phyloP scores from a whole-genome alignment of 2,329 filamentous ascomycete species.

The Calonectria montana region DNA sequence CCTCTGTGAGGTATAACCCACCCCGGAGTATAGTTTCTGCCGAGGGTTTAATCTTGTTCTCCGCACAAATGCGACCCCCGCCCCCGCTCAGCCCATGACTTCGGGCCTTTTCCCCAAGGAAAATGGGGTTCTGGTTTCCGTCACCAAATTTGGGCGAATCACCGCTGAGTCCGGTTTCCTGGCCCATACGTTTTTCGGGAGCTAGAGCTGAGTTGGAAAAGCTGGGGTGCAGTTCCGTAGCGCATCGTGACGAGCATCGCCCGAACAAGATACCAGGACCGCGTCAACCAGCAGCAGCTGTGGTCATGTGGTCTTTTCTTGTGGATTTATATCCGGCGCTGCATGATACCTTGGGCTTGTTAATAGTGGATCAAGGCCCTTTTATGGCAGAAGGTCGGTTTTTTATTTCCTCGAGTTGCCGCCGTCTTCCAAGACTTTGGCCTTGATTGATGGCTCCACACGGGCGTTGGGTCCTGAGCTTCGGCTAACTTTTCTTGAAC shows the following conservation, averaged over 20 bases:
- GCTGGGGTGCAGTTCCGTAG: background rate
- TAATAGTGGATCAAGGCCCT: background rate
- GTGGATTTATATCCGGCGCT: background rate
- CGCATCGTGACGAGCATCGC: background rate
- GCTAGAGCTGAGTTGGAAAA: conserved; percentile 16
- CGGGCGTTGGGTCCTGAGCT: background rate
- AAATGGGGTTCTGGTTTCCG: background rate
- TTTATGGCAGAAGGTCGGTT: background rate
- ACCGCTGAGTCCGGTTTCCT: background rate
- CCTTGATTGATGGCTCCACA: background rate
- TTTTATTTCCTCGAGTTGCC: background rate
- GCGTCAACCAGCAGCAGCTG: background rate
- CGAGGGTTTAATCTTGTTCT: conserved; percentile 17
- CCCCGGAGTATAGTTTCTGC: background rate
- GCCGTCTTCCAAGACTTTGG: background rate
- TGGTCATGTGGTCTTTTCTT: conserved; percentile 2
- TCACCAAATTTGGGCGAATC: background rate
- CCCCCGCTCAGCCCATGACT: conserved; percentile 24
- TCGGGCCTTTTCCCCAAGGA: conserved; percentile 17
- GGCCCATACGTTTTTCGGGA: conserved; percentile 1
- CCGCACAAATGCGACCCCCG: conserved; percentile 19
- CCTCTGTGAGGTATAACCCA: background rate
- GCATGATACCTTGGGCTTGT: background rate
- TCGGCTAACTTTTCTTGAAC: background rate
- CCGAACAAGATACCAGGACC: background rate